A percentile compares a stretch with the other conserved stretches of the same genome.
Conservation (phyloP, 2,329 filamentous ascomycete genomes). For the Ophiocordyceps camponoti-leonardi region DNA sequence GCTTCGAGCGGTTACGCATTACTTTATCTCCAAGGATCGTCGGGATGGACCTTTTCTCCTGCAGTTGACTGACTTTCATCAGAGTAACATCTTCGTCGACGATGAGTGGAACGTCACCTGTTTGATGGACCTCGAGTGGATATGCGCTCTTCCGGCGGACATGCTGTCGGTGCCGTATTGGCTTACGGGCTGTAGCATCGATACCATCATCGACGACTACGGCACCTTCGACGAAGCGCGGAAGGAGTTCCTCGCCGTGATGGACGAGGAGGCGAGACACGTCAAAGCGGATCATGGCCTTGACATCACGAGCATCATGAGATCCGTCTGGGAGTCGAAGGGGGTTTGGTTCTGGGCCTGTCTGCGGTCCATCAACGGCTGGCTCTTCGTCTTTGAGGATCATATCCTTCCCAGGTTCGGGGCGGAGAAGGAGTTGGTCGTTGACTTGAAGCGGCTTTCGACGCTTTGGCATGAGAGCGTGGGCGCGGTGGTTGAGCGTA, state of each 20-base stretch:
- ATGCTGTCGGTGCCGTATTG: conserved; percentile 15
- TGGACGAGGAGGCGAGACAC: conserved; percentile 3
- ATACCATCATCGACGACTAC: conserved; percentile 5
- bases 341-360: conserved; percentile 9
- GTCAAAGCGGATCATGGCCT: conserved; percentile 4
- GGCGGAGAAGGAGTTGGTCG: conserved; percentile 3
- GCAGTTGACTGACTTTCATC: conserved; percentile 14
- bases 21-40: conserved; percentile 8
- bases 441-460: conserved; percentile 3
- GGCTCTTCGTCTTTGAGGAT: conserved; percentile 7
- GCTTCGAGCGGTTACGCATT: conserved; percentile 10
- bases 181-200: conserved; percentile 10
- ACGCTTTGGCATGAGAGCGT: conserved; percentile 4
- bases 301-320: conserved; percentile 4
- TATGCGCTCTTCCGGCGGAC: conserved; percentile 12
- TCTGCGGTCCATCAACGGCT: conserved; percentile 5
- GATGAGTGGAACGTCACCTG: conserved; percentile 15
- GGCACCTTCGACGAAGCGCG: conserved; percentile 3
- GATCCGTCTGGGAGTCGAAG: conserved; percentile 5
- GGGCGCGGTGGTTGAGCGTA: conserved; percentile 1
- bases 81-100: conserved; percentile 18
- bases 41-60: conserved; percentile 11
- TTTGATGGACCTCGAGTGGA: conserved; percentile 17
- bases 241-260: conserved; percentile 3
- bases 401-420: conserved; percentile 6